Evolutionary conservation across 192 early-diverging fungal genomes (phyloP).

Genomic region (Backusella australiensis): DNA sequence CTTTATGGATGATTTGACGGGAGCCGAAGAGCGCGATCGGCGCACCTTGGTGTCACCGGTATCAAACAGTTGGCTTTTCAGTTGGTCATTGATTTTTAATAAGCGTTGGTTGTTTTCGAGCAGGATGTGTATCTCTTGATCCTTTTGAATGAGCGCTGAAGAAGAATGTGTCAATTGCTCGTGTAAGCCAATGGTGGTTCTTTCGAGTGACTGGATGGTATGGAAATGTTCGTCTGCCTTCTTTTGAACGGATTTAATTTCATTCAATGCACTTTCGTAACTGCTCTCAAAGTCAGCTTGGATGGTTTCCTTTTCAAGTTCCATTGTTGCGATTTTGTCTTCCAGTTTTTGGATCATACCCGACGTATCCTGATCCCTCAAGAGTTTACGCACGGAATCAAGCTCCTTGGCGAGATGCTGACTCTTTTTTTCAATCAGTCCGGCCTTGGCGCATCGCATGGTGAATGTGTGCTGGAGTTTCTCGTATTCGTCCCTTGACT

Average conservation of each 20-base stretch:
- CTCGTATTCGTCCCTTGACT: not conserved
- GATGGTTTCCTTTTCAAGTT: not conserved
- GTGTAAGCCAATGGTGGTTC: not conserved
- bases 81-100: not conserved
- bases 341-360: slow-evolving; percentile 1
- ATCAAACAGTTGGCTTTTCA: not conserved
- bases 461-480: not conserved
- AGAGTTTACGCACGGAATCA: not conserved
- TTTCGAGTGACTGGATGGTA: not conserved
- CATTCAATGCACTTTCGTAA: slow-evolving; percentile 5
- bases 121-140: not conserved
- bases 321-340: not conserved
- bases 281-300: not conserved
- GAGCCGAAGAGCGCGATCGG: not conserved
- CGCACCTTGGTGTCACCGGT: not conserved
- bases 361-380: not conserved
- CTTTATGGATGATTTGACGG: not conserved
- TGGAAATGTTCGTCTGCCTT: not conserved
- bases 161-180: not conserved
- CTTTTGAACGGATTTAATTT: not conserved
- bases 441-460: not conserved
- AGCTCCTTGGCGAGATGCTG: not conserved
- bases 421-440: not conserved
- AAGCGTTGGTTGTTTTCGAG: not conserved
- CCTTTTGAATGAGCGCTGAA: not conserved